phyloP scores from a whole-genome alignment of 768 basidiomycete species.

The Suillus cothurnatus region DNA sequence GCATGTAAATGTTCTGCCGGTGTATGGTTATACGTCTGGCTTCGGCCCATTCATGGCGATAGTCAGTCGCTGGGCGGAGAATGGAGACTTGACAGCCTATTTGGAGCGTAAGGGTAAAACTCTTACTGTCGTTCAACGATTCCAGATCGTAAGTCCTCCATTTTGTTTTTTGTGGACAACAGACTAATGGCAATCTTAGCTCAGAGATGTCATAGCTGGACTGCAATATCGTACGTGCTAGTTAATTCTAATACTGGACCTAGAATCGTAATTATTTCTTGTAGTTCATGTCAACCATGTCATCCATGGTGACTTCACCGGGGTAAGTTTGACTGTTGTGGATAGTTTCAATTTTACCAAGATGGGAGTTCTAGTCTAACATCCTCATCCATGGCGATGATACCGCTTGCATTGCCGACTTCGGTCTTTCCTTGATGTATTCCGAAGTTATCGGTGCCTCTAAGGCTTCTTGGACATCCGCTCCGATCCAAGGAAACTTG shows the following conservation, averaged over 20 bases:
- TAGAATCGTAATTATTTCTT: not conserved
- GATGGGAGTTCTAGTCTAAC: conserved; percentile 30
- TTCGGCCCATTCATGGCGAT: too few relatives aligned
- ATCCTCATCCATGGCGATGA: conserved; percentile 35
- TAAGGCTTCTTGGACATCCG: not conserved
- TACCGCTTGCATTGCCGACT: conserved; percentile 39
- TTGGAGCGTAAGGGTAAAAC: too few relatives aligned
- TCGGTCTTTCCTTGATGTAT: conserved; percentile 39
- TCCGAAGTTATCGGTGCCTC: conserved; percentile 30
- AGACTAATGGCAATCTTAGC: too few relatives aligned
- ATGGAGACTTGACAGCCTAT: too few relatives aligned
- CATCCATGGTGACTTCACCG: conserved; percentile 13
- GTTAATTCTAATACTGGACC: not conserved
- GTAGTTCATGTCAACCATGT: conserved; percentile 2
- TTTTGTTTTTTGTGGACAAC: too few relatives aligned
- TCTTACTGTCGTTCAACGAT: too few relatives aligned
- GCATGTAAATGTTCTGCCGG: too few relatives aligned
- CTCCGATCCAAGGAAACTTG: conserved; percentile 35
- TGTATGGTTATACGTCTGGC: too few relatives aligned
- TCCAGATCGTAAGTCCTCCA: too few relatives aligned
- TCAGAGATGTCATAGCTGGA: too few relatives aligned
- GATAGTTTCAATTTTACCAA: not conserved
- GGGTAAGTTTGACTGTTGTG: not conserved
- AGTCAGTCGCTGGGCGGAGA: too few relatives aligned
- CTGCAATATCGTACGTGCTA: not conserved